Conservation (phyloP, 2,329 filamentous ascomycete species). For the Corynespora cassiicola region DNA sequence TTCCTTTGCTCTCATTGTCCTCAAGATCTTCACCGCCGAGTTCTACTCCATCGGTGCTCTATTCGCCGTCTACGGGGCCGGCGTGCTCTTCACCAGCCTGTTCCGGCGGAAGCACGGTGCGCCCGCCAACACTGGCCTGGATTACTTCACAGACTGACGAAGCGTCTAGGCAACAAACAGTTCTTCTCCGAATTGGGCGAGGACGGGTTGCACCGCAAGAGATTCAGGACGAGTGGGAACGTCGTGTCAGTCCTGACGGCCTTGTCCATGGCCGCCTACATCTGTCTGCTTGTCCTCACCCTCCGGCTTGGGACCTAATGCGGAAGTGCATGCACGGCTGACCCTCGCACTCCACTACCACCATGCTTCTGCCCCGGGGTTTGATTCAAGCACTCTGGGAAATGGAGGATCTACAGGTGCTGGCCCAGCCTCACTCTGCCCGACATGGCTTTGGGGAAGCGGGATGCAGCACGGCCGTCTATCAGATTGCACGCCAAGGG, state of each 20-base stretch:
- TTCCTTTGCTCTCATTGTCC: constrained; percentile 90
- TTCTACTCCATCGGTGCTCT: constrained; percentile 98
- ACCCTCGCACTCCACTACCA: background rate
- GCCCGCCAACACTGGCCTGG: constrained; percentile 3
- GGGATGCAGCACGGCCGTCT: constrained; percentile 16
- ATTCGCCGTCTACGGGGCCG: constrained; percentile 89
- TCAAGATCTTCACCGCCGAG: constrained; percentile 95
- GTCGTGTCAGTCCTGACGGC: constrained; percentile 68
- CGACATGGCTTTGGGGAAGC: constrained; percentile 8
- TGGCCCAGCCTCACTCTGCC: constrained; percentile 7
- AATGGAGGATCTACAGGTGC: constrained; percentile 4
- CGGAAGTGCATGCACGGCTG: constrained; percentile 7
- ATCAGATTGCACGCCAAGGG: constrained; percentile 27
- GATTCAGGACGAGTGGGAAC: constrained; percentile 71
- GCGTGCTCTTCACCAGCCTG: constrained; percentile 80
- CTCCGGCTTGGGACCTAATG: constrained; percentile 52
- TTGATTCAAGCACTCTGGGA: background rate
- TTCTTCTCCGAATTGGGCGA: constrained; percentile 77
- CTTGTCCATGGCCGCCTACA: constrained; percentile 67
- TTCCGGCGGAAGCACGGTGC: constrained; percentile 82
- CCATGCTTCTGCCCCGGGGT: background rate
- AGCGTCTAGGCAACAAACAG: constrained; percentile 74
- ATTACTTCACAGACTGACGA: constrained; percentile 16
- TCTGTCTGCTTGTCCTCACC: constrained; percentile 65
- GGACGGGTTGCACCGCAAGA: constrained; percentile 66